Conservation (phyloP, 1,284 basidiomycete genomes). For the Mycena sp. region DNA sequence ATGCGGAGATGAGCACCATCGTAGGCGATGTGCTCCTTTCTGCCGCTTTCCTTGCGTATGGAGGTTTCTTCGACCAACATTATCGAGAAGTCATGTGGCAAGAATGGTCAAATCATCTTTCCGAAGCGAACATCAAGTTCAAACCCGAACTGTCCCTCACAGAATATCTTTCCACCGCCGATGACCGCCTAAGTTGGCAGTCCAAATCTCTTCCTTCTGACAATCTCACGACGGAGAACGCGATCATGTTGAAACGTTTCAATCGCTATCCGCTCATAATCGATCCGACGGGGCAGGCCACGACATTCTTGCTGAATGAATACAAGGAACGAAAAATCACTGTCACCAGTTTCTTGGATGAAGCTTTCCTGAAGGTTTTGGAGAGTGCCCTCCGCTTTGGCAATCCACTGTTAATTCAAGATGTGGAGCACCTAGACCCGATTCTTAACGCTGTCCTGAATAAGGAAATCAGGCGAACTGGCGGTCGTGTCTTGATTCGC, state of each 20-base stretch:
- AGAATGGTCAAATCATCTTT: conserved; percentile 91
- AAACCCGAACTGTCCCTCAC: conserved; percentile 93
- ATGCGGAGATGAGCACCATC: conserved; percentile 98
- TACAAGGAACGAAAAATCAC: conserved; percentile 98
- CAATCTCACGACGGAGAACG: conserved; percentile 97
- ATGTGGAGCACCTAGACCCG: conserved; percentile 98
- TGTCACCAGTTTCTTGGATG: conserved; percentile 98
- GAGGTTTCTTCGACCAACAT: conserved; percentile 98
- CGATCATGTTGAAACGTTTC: conserved; percentile 98
- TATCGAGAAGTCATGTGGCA: conserved; percentile 98
- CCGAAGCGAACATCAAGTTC: conserved; percentile 92
- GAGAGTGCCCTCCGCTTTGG: conserved; percentile 99
- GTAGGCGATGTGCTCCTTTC: conserved; percentile 97
- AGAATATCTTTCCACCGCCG: conserved; percentile 97
- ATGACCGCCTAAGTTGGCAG: conserved; percentile 96
- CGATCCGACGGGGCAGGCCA: conserved; percentile 99
- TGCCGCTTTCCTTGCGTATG: conserved; percentile 96
- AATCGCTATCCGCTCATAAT: conserved; percentile 98
- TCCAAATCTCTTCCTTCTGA: conserved; percentile 95
- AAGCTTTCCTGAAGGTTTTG: conserved; percentile 97
- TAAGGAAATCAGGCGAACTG: conserved; percentile 94
- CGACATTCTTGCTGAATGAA: conserved; percentile 92
- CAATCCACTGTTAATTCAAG: conserved; percentile 96
- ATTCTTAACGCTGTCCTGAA: conserved; percentile 98
- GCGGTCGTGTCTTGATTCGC: conserved; percentile 97